Conservation (phyloP, 2,329 filamentous ascomycete genomes). For the Monascus ruber region DNA sequence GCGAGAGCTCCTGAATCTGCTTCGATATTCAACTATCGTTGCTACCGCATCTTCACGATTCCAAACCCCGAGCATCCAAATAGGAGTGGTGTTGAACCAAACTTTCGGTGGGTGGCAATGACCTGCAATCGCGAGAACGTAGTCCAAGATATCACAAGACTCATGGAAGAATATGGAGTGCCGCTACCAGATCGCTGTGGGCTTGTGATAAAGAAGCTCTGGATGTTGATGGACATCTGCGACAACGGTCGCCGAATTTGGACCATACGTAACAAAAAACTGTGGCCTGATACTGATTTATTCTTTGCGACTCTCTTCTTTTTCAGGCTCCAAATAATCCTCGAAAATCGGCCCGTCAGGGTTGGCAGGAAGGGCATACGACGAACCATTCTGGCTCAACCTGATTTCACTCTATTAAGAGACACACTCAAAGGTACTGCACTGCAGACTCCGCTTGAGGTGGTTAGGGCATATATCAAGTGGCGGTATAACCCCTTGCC, state of each 20-base stretch:
- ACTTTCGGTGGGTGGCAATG: constrained; percentile 58
- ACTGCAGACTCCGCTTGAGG: constrained; percentile 40
- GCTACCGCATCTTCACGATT: constrained; percentile 48
- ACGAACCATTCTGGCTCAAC: constrained; percentile 50
- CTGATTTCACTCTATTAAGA: constrained; percentile 46
- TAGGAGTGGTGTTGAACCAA: constrained; percentile 38
- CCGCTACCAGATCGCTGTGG: constrained; percentile 41
- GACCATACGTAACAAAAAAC: constrained; percentile 40
- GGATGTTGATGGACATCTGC: constrained; percentile 59
- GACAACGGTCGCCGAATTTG: constrained; percentile 45
- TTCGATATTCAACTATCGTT: constrained; percentile 48
- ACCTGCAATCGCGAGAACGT: constrained; percentile 47
- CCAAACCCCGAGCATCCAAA: constrained; percentile 43
- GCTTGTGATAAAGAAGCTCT: constrained; percentile 51
- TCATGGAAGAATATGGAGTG: constrained; percentile 48
- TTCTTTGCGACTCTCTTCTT: constrained; percentile 54
- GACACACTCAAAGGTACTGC: constrained; percentile 47
- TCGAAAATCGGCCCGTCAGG: constrained; percentile 52
- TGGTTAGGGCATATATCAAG: constrained; percentile 46
- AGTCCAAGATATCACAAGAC: constrained; percentile 51
- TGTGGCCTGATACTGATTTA: constrained; percentile 52
- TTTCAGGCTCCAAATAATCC: constrained; percentile 59
- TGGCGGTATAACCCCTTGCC: constrained; percentile 40
- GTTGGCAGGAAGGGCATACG: constrained; percentile 41
- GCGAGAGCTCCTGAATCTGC: constrained; percentile 45